These are phyloP conservation scores for Taiozyma sp. DNA, from an alignment of 1,139 yeast genomes.

Conservation along the genomic window DNA sequence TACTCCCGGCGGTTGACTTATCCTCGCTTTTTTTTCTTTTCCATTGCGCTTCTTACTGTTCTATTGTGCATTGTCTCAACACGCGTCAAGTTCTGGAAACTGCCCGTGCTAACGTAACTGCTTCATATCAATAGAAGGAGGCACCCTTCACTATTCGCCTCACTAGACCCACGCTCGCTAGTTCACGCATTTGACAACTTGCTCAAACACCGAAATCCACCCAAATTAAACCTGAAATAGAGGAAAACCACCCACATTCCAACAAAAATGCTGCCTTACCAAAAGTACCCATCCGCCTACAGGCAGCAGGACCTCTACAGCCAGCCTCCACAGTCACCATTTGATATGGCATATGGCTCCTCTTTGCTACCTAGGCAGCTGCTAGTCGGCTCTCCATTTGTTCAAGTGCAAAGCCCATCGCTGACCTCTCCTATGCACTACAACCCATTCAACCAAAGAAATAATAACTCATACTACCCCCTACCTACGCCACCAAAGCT, in stretches of 20 bases:
- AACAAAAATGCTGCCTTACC: slow-evolving; percentile 18
- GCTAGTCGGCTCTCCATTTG: slow-evolving; percentile 63
- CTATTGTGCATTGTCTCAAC: background rate
- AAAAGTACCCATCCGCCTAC: slow-evolving; percentile 21
- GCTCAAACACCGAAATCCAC: background rate
- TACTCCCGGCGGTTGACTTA: no score
- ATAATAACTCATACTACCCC: slow-evolving; percentile 19
- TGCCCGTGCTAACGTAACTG: background rate
- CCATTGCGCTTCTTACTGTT: background rate
- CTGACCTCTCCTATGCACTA: slow-evolving; percentile 7
- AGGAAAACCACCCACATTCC: background rate
- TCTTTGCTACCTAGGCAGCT: slow-evolving; percentile 69
- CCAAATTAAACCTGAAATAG: background rate
- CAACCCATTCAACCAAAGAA: slow-evolving; percentile 18
- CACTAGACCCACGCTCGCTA: background rate
- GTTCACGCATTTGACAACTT: background rate
- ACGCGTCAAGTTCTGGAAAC: background rate
- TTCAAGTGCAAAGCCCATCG: slow-evolving; percentile 36
- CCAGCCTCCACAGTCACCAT: slow-evolving; percentile 41
- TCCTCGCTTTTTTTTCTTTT: no score
- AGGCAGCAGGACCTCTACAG: slow-evolving; percentile 18
- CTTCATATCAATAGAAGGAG: background rate
- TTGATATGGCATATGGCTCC: slow-evolving; percentile 52
- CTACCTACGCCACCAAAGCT: slow-evolving; percentile 23
- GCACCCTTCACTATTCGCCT: background rate